A percentile compares a stretch with the other conserved stretches of the same genome.
These are phyloP conservation scores for Endoconidiophora polonica DNA, from an alignment of 2,329 filamentous ascomycete species.

Conservation along the genomic window DNA sequence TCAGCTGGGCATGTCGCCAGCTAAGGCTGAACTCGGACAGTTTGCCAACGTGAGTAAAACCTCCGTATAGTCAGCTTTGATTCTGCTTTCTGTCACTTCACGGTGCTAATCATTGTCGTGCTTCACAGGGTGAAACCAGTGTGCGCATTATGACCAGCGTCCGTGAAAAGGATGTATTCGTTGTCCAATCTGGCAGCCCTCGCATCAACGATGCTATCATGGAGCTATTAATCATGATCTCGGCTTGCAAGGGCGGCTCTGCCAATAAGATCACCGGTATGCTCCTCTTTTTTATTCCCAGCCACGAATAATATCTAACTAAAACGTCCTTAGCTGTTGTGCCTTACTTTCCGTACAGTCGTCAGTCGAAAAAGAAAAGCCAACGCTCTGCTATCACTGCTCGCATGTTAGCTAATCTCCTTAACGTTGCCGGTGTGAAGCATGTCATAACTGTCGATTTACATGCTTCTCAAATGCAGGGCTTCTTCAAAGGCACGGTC, in stretches of 20 bases:
- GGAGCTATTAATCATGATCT: conserved; percentile 98
- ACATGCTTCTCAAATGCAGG: conserved; percentile 97
- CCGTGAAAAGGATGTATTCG: conserved; percentile 96
- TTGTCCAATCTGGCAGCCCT: conserved; percentile 88
- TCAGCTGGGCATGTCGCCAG: conserved; percentile 49
- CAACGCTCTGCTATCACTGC: conserved; percentile 93
- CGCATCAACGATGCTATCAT: conserved; percentile 98
- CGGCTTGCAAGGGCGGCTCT: conserved; percentile 92
- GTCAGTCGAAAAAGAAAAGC: conserved; percentile 98
- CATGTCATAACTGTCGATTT: conserved; percentile 96
- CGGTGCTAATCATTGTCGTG: conserved; percentile 16
- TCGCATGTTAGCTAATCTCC: conserved; percentile 88
- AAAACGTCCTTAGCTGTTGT: conserved; percentile 46
- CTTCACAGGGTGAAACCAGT: conserved; percentile 47
- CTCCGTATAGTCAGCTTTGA: conserved; percentile 14
- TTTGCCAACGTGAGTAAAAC: conserved; percentile 45
- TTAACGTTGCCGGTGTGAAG: conserved; percentile 84
- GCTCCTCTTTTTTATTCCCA: conserved; percentile 17
- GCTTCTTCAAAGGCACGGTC: conserved; percentile 94
- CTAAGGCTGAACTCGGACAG: conserved; percentile 48
- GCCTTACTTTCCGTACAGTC: conserved; percentile 96
- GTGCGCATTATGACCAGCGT: conserved; percentile 58
- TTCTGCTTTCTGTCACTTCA: neutral
- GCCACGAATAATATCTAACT: conserved; percentile 2
- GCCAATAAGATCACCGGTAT: conserved; percentile 90